Percentiles rank a stretch among this genome's conserved stretches.
Evolutionary conservation across 257 asterid genomes (phyloP).

Genomic region (Capsicum baccatum): DNA sequence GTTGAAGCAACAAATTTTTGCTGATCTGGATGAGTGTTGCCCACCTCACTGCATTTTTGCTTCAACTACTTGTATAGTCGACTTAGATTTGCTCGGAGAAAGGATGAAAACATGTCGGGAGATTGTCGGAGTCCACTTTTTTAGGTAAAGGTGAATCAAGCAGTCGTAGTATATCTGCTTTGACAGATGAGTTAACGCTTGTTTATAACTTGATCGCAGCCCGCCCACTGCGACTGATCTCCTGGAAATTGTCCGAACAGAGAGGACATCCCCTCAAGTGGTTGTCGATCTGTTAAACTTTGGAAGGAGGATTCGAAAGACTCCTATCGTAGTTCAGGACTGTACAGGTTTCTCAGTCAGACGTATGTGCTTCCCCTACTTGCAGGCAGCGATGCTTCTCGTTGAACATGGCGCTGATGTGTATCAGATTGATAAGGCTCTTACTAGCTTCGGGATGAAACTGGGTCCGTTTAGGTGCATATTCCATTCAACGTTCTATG

Average conservation of each 20-base stretch:
- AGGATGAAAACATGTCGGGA: conserved; percentile 80
- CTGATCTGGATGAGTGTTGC: conserved; percentile 84
- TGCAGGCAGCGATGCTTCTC: conserved; percentile 84
- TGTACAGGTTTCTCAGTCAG: conserved; percentile 97
- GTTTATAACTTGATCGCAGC: conserved; percentile 48
- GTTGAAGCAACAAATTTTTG: conserved; percentile 88
- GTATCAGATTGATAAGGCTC: conserved; percentile 74
- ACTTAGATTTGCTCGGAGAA: conserved; percentile 83
- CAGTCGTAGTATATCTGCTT: neutral
- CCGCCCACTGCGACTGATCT: conserved; percentile 98
- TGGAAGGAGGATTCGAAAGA: conserved; percentile 88
- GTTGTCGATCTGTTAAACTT: conserved; percentile 80
- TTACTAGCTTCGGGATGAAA: conserved; percentile 93
- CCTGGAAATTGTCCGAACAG: conserved; percentile 86
- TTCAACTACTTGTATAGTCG: conserved; percentile 87
- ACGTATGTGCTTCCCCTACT: conserved; percentile 92
- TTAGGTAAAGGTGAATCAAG: conserved; percentile 59
- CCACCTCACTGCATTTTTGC: conserved; percentile 94
- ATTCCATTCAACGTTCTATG: neutral
- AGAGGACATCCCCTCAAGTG: conserved; percentile 82
- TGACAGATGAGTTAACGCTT: neutral
- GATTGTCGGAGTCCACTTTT: conserved; percentile 93
- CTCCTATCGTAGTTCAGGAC: conserved; percentile 92
- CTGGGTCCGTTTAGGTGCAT: conserved; percentile 96
- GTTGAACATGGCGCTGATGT: conserved; percentile 87